Percentiles rank a stretch among this genome's conserved stretches.
phyloP scores from a whole-genome alignment of 140 eudicot genomes.

The Erigeron philadelphicus region DNA sequence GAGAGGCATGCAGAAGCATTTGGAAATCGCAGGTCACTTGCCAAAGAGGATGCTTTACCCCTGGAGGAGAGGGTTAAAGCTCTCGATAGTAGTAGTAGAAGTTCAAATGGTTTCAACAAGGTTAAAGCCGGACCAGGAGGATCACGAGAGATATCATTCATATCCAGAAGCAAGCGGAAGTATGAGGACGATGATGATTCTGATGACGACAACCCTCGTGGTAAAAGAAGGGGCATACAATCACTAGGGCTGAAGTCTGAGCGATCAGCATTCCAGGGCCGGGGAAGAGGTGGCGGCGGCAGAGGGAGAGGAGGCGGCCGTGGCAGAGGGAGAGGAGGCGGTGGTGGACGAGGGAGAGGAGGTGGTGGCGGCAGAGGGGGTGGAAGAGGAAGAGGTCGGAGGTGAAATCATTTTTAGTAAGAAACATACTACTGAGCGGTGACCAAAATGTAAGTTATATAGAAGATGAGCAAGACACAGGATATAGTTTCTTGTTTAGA shows the following conservation, averaged over 20 bases:
- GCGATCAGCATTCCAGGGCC: constrained; percentile 44
- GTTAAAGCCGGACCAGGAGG: constrained; percentile 81
- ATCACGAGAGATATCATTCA: constrained; percentile 79
- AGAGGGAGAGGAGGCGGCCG: constrained; percentile 44
- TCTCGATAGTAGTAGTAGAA: constrained; percentile 25
- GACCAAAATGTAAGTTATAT: constrained; percentile 12
- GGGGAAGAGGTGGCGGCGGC: constrained; percentile 50
- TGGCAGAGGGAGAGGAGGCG: constrained; percentile 40
- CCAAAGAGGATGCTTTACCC: constrained; percentile 74
- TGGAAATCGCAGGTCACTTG: constrained; percentile 56
- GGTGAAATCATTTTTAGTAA: constrained; percentile 20
- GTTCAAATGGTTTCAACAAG: constrained; percentile 33
- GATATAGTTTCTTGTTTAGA: constrained; percentile 3
- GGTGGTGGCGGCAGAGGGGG: constrained; percentile 25
- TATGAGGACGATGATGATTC: constrained; percentile 58
- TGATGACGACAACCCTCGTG: constrained; percentile 45
- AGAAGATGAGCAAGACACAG: background rate
- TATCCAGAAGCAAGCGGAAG: constrained; percentile 54
- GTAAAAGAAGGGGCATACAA: constrained; percentile 68
- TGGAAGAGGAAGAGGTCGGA: constrained; percentile 51
- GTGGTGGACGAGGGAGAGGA: constrained; percentile 32
- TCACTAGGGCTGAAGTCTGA: constrained; percentile 59
- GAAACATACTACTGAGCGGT: background rate
- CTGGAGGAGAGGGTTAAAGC: constrained; percentile 76
- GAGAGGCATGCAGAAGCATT: constrained; percentile 90